Base-by-base conservation (phyloP, 768 basidiomycete genomes). In the Leucosporidium yakuticum region DNA sequence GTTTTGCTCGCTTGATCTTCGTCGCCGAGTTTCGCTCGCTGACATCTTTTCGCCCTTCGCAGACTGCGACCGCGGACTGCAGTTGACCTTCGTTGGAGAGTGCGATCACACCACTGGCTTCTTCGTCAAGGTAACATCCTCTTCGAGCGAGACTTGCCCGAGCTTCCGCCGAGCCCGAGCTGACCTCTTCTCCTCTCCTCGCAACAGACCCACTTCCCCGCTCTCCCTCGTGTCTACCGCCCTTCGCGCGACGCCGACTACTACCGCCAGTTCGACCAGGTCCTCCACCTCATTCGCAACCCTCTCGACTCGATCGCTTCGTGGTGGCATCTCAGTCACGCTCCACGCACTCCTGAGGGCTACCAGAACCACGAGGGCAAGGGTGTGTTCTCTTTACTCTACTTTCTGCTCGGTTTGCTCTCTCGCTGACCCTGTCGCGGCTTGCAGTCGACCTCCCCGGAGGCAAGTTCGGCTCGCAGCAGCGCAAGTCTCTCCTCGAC, bases 271-370 rank as follows among this genome's bases (percentile, higher is more conserved):
- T 64, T 56, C 54, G 67, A 68, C 48, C 62, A 62, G 6, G 47
- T 49, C 23, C 59, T 69, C 2, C 68, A 61, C 60, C 58, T 69
- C 48, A 50, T 67, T 15, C 65, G 69, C 23, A 70, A 70, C 44
- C 69, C 69, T 5, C 60, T 70, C 50, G 69, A 70, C 51, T 59
- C 69, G 19, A 36, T 67, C 27, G 55, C 53, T 1, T 60, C 56
- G 1, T 67, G 65, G 69, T 67, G 25, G 44, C 69, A 67, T 44
- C 65, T 70, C 21, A 19, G 21, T 27, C 44, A 60, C 31, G 32
- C 65, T 12, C 64, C 69, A 15, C 27, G 39, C 0, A 67, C 65
- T 1, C 17, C 60, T 4, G 60, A 60, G 20, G 64, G 64, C 6
- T 60, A 27, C 34, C 64, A 65, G 64, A 57, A 65, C 39, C 64